These are phyloP conservation scores for Pseudogymnoascus sp. DNA, from an alignment of 2,329 filamentous ascomycete species.

Conservation along the genomic window DNA sequence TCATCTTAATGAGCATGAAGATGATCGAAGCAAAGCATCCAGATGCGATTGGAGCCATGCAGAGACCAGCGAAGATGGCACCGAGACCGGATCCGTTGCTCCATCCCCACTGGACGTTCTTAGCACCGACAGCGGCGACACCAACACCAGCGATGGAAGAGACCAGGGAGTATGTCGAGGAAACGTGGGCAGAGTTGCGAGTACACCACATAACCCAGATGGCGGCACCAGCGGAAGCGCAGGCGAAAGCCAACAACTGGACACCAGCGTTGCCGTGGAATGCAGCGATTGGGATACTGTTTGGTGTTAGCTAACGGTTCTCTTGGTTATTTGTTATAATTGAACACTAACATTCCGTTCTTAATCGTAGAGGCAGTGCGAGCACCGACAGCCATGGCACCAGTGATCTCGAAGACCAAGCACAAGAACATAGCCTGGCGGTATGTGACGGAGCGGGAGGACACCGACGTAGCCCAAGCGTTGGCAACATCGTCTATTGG, in stretches of 20 bases:
- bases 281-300: conserved; percentile 53
- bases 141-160: conserved; percentile 64
- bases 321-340: not conserved
- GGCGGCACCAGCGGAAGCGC: conserved; percentile 57
- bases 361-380: conserved; percentile 73
- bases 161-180: conserved; percentile 65
- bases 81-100: conserved; percentile 61
- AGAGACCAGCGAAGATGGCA: conserved; percentile 64
- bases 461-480: conserved; percentile 74
- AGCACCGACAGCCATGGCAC: conserved; percentile 60
- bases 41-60: conserved; percentile 64
- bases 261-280: conserved; percentile 58
- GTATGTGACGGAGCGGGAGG: conserved; percentile 69
- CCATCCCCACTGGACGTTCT: conserved; percentile 63
- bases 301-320: not conserved
- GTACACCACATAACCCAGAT: conserved; percentile 79
- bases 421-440: conserved; percentile 61
- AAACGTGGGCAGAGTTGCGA: conserved; percentile 64
- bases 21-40: conserved; percentile 59
- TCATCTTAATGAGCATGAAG: conserved; percentile 65
- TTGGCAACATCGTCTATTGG: conserved; percentile 72
- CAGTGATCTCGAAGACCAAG: conserved; percentile 61
- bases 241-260: conserved; percentile 62
- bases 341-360: conserved; percentile 43
- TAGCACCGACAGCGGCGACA: conserved; percentile 58